Conservation (phyloP, 805 yeast genomes). For the Saccharomycopsis selenospora region DNA sequence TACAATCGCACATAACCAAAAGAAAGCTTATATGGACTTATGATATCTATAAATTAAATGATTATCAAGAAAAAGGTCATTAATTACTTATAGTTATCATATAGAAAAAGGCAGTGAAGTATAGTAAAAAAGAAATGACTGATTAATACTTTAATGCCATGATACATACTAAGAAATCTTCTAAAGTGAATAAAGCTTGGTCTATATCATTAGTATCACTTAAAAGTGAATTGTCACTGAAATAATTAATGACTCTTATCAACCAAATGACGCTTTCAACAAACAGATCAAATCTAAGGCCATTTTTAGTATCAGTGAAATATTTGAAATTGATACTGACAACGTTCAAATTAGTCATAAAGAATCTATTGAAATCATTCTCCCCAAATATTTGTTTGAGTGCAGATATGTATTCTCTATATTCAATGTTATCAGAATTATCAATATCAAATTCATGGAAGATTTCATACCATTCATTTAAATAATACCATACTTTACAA, state of each 20-base stretch:
- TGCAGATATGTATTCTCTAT: slow-evolving; percentile 8
- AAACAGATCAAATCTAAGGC: slow-evolving; percentile 10
- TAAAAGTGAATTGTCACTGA: neutral
- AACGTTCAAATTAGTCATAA: slow-evolving; percentile 8
- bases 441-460: slow-evolving; percentile 7
- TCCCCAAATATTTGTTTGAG: slow-evolving; percentile 11
- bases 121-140: neutral
- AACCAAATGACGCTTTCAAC: slow-evolving; percentile 15
- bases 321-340: slow-evolving; percentile 9
- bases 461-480: slow-evolving; percentile 8
- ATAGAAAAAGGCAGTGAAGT: neutral
- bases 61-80: too few species aligned
- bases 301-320: slow-evolving; percentile 2
- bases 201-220: neutral
- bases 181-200: neutral
- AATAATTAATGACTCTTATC: slow-evolving; percentile 8
- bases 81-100: neutral
- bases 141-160: neutral
- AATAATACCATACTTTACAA: slow-evolving; percentile 10
- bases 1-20: too few species aligned
- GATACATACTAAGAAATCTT: neutral
- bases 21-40: too few species aligned
- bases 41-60: too few species aligned
- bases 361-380: slow-evolving; percentile 2
- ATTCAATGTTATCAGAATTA: slow-evolving; percentile 11